Base-by-base conservation (phyloP, 306 rosid species). In the Quercus bicolor region DNA sequence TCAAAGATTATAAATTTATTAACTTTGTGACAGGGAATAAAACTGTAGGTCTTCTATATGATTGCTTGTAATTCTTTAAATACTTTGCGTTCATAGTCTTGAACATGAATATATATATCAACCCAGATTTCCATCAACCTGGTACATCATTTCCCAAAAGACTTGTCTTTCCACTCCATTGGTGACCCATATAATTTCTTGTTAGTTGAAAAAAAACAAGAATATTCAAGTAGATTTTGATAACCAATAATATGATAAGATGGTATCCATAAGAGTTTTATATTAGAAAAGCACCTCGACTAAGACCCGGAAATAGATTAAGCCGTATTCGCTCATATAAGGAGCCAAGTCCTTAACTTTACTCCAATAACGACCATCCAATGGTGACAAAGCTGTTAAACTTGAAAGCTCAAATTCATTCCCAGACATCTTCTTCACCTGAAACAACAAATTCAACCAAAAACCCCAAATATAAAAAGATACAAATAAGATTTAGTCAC, bases 311-410 rank as follows among this genome's bases (percentile, higher is more conserved):
- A 77, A 89, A 82, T 77, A 91, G 48, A 87, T 89, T 20, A 91
- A 82, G 14, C 87, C 96, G 74, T 84, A 89, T 70, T 91, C 96
- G 72, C 91, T 86, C 87, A 84, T 70, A 12, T 52, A 86, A 66
- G 87, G 93, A 81, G 89, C 80, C 81, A 91, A 78, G 61, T 91
- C 91, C 84, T 87, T 84, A 43, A 91, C 90, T 82, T 87, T 87
- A 31, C 77, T 76, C 89, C 93, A 82, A 71, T 89, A 91, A 20
- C 96, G 96, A 56, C 96, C 93, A 73, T 91, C 96, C 85, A 91
- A 81, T 2, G 96, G 96, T 19, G 96, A 91, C 75, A 91, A 40
- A 73, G 96, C 90, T 45, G 90, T 91, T 82, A 91, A 81, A 72
- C 61, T 72, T 53, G 91, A 91, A 48, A 84, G 81, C 76, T 84